A percentile compares a stretch with the other conserved stretches of the same genome.
These are phyloP conservation scores for Aspergillus haitiensis DNA, from an alignment of 495 filamentous ascomycete genomes.

Conservation along the genomic window DNA sequence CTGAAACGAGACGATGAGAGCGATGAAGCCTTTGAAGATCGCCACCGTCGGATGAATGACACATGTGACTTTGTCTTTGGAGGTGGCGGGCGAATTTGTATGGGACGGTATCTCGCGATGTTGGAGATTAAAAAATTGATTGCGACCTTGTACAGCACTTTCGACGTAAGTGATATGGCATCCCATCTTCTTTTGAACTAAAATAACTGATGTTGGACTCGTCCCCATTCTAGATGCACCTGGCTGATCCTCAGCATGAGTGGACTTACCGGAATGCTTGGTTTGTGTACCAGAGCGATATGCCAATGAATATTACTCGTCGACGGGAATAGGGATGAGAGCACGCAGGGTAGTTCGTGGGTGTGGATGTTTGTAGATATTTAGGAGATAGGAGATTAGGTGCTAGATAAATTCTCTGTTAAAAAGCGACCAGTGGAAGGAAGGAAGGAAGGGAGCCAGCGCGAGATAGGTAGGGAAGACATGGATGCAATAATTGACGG, in stretches of 20 bases:
- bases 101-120: constrained; percentile 71
- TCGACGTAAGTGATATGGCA: constrained; percentile 50
- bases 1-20: constrained; percentile 47
- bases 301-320: constrained; percentile 31
- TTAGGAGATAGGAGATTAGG: too few species aligned
- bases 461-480: too few species aligned
- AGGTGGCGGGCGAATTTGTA: constrained; percentile 64
- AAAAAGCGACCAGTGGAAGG: too few species aligned
- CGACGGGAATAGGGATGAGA: background rate
- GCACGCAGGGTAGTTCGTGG: too few species aligned
- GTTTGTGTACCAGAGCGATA: constrained; percentile 38
- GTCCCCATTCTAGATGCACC: constrained; percentile 24
- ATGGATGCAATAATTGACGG: too few species aligned
- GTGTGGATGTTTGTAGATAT: too few species aligned
- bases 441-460: too few species aligned
- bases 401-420: too few species aligned
- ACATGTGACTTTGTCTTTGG: constrained; percentile 56
- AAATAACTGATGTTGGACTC: background rate
- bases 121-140: constrained; percentile 81
- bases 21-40: constrained; percentile 48
- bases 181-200: background rate
- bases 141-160: constrained; percentile 66
- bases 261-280: constrained; percentile 34
- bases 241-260: constrained; percentile 30
- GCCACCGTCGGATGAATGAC: constrained; percentile 37